phyloP scores from a whole-genome alignment of 805 yeast species.

The Yamadazyma sp. region DNA sequence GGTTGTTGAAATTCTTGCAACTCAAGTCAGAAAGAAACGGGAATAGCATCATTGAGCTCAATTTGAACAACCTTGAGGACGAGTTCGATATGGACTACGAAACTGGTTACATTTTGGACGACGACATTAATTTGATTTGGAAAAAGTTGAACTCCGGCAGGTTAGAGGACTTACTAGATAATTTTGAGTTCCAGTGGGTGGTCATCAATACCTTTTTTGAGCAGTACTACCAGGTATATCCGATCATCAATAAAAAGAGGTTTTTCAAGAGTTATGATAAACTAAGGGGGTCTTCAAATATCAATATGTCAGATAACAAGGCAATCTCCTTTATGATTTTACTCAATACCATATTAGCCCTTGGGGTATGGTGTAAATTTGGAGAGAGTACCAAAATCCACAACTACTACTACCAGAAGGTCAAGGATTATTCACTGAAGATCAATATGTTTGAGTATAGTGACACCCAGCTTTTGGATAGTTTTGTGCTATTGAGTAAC shows the following conservation, averaged over 20 bases:
- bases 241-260: conserved; percentile 20
- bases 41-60: conserved; percentile 24
- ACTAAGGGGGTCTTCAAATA: conserved; percentile 3
- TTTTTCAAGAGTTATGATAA: conserved; percentile 15
- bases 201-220: conserved; percentile 19
- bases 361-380: conserved; percentile 23
- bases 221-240: conserved; percentile 20
- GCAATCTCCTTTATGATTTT: conserved; percentile 19
- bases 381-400: conserved; percentile 21
- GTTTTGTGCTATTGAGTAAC: conserved; percentile 21
- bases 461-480: conserved; percentile 20
- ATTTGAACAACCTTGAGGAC: conserved; percentile 13
- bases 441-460: conserved; percentile 21
- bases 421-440: conserved; percentile 15
- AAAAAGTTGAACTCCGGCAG: conserved; percentile 17
- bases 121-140: conserved; percentile 19
- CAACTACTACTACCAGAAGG: conserved; percentile 19
- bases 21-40: conserved; percentile 28
- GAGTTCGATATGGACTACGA: conserved; percentile 11
- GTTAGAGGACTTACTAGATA: conserved; percentile 20
- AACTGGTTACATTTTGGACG: conserved; percentile 19
- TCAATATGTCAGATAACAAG: conserved; percentile 13
- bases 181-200: conserved; percentile 16
- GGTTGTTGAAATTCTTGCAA: conserved; percentile 49
- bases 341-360: conserved; percentile 19